Conservation (phyloP, 2,329 filamentous ascomycete species). For the Monilinia laxa region DNA sequence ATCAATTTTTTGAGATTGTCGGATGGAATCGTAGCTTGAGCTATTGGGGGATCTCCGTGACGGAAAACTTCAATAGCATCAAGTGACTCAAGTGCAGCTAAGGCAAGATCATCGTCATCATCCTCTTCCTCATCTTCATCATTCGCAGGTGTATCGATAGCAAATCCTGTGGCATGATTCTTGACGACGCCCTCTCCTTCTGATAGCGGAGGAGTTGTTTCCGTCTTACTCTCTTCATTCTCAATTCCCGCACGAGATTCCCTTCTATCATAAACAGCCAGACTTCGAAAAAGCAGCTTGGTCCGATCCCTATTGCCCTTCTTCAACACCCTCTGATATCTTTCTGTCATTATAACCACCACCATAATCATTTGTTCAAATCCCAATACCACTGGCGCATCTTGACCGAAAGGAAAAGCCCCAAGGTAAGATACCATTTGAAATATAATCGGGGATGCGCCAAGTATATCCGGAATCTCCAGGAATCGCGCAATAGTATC, state of each 20-base stretch:
- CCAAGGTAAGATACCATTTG: slow-evolving; percentile 70
- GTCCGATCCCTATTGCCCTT: slow-evolving; percentile 57
- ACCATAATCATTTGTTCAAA: slow-evolving; percentile 71
- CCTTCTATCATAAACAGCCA: slow-evolving; percentile 69
- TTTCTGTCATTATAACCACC: slow-evolving; percentile 68
- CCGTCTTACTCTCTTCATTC: slow-evolving; percentile 3
- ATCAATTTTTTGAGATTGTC: slow-evolving; percentile 71
- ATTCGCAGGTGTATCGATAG: slow-evolving; percentile 47
- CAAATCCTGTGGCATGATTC: slow-evolving; percentile 40
- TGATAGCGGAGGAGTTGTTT: neutral
- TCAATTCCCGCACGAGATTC: slow-evolving; percentile 35
- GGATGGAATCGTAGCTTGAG: slow-evolving; percentile 68
- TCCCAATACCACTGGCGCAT: slow-evolving; percentile 68
- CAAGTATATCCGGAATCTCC: slow-evolving; percentile 68
- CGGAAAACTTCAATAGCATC: slow-evolving; percentile 62
- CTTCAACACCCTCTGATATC: slow-evolving; percentile 63
- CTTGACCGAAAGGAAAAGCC: slow-evolving; percentile 69
- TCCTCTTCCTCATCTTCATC: slow-evolving; percentile 43
- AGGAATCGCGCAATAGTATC: slow-evolving; percentile 70
- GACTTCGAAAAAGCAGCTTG: slow-evolving; percentile 67
- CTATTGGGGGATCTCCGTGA: slow-evolving; percentile 52
- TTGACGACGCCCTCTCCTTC: slow-evolving; percentile 28
- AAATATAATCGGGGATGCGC: slow-evolving; percentile 66
- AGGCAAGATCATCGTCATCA: slow-evolving; percentile 62
- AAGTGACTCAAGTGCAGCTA: slow-evolving; percentile 68